phyloP scores from a whole-genome alignment of 2,329 filamentous ascomycete genomes.

The Trichoderma citrinoviride region DNA sequence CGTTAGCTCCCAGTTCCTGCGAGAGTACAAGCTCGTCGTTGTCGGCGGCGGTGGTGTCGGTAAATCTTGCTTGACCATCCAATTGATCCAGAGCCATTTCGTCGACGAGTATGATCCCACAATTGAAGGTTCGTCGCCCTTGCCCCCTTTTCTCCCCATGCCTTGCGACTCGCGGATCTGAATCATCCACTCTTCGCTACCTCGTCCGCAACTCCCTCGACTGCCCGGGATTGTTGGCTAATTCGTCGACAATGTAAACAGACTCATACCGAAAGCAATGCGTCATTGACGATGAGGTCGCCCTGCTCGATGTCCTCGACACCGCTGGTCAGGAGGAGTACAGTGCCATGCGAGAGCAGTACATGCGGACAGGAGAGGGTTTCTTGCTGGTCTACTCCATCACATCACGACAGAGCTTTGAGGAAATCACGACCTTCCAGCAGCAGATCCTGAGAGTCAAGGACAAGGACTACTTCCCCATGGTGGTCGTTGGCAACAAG shows the following conservation, averaged over 20 bases:
- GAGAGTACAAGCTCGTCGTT: slow-evolving; percentile 95
- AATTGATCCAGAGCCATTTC: slow-evolving; percentile 94
- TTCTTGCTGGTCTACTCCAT: slow-evolving; percentile 98
- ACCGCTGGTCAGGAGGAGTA: slow-evolving; percentile 99
- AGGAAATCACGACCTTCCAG: slow-evolving; percentile 98
- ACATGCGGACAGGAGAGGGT: slow-evolving; percentile 98
- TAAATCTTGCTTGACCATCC: slow-evolving; percentile 98
- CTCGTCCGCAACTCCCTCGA: not conserved
- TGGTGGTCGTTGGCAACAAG: slow-evolving; percentile 99
- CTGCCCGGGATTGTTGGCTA: not conserved
- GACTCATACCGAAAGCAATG: slow-evolving; percentile 99
- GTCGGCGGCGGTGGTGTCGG: slow-evolving; percentile 97
- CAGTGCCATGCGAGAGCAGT: slow-evolving; percentile 98
- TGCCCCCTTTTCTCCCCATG: not conserved
- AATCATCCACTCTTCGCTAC: not conserved
- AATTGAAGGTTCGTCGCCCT: slow-evolving; percentile 77
- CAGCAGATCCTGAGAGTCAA: slow-evolving; percentile 98
- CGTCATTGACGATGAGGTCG: slow-evolving; percentile 96
- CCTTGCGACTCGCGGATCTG: not conserved
- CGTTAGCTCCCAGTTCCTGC: slow-evolving; percentile 61
- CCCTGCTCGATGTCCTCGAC: slow-evolving; percentile 94
- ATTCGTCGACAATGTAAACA: slow-evolving; percentile 40
- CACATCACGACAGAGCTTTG: slow-evolving; percentile 93
- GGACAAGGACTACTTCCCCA: slow-evolving; percentile 99
- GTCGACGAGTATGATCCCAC: slow-evolving; percentile 99